Base-by-base conservation (phyloP, 2,329 filamentous ascomycete species). In the Colletotrichum shisoi region DNA sequence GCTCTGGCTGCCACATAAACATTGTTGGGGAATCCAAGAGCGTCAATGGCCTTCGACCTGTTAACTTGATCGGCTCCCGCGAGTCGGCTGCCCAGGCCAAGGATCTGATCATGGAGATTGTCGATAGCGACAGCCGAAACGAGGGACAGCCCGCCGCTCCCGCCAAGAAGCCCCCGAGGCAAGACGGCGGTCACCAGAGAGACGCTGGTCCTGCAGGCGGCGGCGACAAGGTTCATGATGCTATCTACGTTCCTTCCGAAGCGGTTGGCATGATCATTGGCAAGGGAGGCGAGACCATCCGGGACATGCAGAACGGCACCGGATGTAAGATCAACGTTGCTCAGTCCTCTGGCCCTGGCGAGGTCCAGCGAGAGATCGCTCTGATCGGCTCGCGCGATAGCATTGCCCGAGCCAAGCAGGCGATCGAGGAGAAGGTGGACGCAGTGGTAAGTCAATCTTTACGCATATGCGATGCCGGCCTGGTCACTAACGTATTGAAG, bases 241-340 rank as follows among this genome's bases (percentile, higher is more conserved):
- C 88, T 46, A 92, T 97, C 70, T 89, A 88, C 71, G 93, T 97
- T 11, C 93, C 93, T 13, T 94, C 93, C 24, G 93, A 97, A 76
- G 91, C 93, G 6, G 93, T 97, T 62, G 93, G 93, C 68, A 97
- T 97, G 93, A 96, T 97, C 71, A 97, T 97, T 69, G 93, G 94
- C 71, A 96, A 96, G 82, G 91, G 92, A 63, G 93, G 93, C 71
- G 93, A 97, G 80, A 96, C 93, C 0, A 97, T 97, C 76, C 93
- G 94, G 71, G 92, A 96, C 72, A 96, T 97, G 90, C 93, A 97
- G 78, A 90, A 89, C 74, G 85, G 83, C 39, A 95, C 92, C 5
- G 91, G 92, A 52, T 97, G 94, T 85, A 96, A 96, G 81, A 96
- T 97, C 82, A 97, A 97, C 73, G 93, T 97, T 31, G 91, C 92